Evolutionary conservation across 2,329 filamentous ascomycete genomes (phyloP), one percentile per base, ranked within the genome.

Genomic region (Fonsecaea pedrosoi): DNA sequence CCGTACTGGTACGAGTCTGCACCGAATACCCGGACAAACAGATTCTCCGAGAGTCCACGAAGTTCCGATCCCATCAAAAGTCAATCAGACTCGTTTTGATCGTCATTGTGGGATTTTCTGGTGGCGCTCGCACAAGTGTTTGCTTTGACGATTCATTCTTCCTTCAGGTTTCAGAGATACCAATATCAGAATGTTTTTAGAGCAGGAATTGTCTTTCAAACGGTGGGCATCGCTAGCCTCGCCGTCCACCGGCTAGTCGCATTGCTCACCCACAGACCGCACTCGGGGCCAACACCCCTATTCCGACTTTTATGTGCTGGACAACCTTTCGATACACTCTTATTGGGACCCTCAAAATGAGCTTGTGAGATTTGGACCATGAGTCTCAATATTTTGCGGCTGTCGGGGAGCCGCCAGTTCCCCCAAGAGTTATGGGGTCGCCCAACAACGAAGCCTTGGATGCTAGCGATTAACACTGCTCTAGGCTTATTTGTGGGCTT

Each of bases 401-500:
- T 9, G 32, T 15, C 15, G 50, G 59, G 30, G 18, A 25, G 45
- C 25, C 38, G 32, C 40, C 37, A 21, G 45, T 32, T 55, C 6
- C 48, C 40, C 42, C 60, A 50, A 48, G 50, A 60, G 18, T 15
- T 50, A 35, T 63, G 40, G 48, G 25, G 21, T 13, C 42, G 64
- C 37, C 58, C 45, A 37, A 30, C 15, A 21, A 12, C 58, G 34
- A 57, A 62, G 53, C 25, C 54, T 21, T 15, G 21, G 37, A 48
- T 25, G n/a, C 59, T 69, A 38, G 62, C 68, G 12, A 55, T 60
- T 15, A 57, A 65, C 13, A 55, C 53, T 32, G 54, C 62, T 21
- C 45, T 68, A 18, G 45, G 60, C 30, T 34, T 66, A 18, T 35
- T 66, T 13, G 40, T 70, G 53, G 68, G 68, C 18, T 40, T 63